These are phyloP conservation scores for Plectranthus barbatus DNA, from an alignment of 257 asterid genomes.

Conservation along the genomic window DNA sequence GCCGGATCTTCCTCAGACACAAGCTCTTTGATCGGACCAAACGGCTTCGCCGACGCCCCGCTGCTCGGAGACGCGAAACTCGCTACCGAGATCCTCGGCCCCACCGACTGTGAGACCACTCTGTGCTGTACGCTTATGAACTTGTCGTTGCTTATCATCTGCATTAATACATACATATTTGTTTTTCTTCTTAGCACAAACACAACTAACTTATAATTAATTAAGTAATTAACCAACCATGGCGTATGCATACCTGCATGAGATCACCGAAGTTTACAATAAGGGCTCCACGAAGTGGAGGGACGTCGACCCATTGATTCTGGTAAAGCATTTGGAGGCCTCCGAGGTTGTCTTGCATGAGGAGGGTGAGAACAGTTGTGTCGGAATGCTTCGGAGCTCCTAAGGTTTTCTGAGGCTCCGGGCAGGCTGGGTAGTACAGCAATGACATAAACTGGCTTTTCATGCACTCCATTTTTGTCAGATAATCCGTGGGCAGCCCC, in stretches of 20 bases:
- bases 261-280: constrained; percentile 31
- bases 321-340: constrained; percentile 30
- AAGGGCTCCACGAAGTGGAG: constrained; percentile 23
- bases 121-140: constrained; percentile 37
- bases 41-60: constrained; percentile 13
- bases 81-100: constrained; percentile 33
- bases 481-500: constrained; percentile 16
- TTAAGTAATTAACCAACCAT: too few relatives aligned
- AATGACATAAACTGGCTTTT: constrained; percentile 24
- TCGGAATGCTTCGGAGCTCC: constrained; percentile 32
- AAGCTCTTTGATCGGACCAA: constrained; percentile 12
- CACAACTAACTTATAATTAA: too few relatives aligned
- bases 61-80: constrained; percentile 23
- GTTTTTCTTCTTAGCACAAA: too few relatives aligned
- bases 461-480: constrained; percentile 28
- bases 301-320: constrained; percentile 27
- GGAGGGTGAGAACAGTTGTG: constrained; percentile 20
- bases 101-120: constrained; percentile 24
- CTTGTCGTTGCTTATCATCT: constrained; percentile 32
- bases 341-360: constrained; percentile 25
- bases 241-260: constrained; percentile 37
- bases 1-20: too few relatives aligned
- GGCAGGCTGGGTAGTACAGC: constrained; percentile 28
- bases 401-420: constrained; percentile 28
- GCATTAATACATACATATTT: background rate